These are phyloP conservation scores for Knoxia roxburghii DNA, from an alignment of 257 asterid genomes.

Conservation along the genomic window DNA sequence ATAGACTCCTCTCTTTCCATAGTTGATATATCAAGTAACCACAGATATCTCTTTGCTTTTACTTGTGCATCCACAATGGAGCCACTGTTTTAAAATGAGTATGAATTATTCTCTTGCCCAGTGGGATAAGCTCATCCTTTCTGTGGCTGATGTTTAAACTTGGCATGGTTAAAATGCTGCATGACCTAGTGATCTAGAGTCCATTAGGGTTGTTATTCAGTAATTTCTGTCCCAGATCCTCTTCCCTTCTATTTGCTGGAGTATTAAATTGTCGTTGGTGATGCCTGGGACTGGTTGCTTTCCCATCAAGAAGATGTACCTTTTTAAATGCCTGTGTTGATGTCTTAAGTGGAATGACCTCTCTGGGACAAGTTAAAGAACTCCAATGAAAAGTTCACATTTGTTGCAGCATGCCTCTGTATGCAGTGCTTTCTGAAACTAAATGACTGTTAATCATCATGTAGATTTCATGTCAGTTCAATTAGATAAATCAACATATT, in stretches of 20 bases:
- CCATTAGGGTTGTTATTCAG: neutral
- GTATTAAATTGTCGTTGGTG: neutral
- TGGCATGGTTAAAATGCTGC: too few relatives aligned
- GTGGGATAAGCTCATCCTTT: neutral
- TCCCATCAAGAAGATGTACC: neutral
- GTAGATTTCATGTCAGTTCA: neutral
- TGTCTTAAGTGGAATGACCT: neutral
- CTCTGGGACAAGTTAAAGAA: too few relatives aligned
- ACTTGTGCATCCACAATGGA: neutral
- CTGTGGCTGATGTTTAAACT: neutral
- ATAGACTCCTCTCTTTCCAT: neutral
- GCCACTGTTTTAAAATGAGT: neutral
- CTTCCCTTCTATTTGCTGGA: neutral
- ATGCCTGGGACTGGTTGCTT: neutral
- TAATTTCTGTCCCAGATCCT: neutral
- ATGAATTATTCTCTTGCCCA: neutral
- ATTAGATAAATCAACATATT: neutral
- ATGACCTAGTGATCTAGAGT: neutral
- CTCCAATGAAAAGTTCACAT: neutral
- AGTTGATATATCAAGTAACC: neutral
- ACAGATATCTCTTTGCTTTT: neutral
- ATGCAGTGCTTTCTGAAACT: neutral
- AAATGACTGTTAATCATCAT: neutral
- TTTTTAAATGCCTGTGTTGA: neutral
- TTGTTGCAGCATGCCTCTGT: neutral